Evolutionary conservation across 1,284 basidiomycete species (phyloP).

Genomic region (Pisolithus thermaeus): DNA sequence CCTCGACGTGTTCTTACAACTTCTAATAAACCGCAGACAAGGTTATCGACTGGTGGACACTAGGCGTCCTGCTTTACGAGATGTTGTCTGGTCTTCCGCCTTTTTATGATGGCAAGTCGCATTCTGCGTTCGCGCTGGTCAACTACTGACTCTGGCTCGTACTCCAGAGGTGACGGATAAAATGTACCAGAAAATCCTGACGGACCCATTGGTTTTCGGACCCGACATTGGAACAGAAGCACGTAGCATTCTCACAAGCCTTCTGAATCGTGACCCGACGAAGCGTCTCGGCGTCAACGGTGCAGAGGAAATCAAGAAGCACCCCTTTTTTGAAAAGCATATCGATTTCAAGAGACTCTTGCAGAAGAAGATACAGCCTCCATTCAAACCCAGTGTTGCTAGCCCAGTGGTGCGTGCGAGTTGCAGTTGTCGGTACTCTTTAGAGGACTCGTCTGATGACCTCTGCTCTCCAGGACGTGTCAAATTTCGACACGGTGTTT

Average conservation of each 20-base stretch:
- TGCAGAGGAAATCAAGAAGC: slow-evolving; percentile 92
- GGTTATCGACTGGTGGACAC: slow-evolving; percentile 99
- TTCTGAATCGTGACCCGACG: slow-evolving; percentile 85
- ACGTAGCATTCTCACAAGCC: slow-evolving; percentile 77
- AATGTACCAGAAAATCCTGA: slow-evolving; percentile 97
- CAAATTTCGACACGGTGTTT: slow-evolving; percentile 82
- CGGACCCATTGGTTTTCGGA: slow-evolving; percentile 90
- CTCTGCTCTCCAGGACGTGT: slow-evolving; percentile 50
- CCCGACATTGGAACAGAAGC: slow-evolving; percentile 86
- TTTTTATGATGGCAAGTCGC: slow-evolving; percentile 83
- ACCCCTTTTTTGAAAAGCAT: slow-evolving; percentile 92
- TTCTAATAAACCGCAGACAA: slow-evolving; percentile 49
- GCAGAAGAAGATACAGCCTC: slow-evolving; percentile 95
- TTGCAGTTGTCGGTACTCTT: neutral
- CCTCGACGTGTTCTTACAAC: neutral
- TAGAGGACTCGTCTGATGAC: neutral
- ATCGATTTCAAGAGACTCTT: slow-evolving; percentile 87
- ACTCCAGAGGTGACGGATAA: slow-evolving; percentile 79
- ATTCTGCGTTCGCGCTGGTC: neutral
- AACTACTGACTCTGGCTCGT: neutral
- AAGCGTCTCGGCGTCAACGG: slow-evolving; percentile 89
- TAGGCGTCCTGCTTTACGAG: slow-evolving; percentile 95
- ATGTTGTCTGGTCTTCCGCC: slow-evolving; percentile 94
- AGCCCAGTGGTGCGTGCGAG: slow-evolving; percentile 57
- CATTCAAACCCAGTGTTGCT: slow-evolving; percentile 94